Conservation (phyloP, 345 rosid genomes). For the Pistacia integerrima region DNA sequence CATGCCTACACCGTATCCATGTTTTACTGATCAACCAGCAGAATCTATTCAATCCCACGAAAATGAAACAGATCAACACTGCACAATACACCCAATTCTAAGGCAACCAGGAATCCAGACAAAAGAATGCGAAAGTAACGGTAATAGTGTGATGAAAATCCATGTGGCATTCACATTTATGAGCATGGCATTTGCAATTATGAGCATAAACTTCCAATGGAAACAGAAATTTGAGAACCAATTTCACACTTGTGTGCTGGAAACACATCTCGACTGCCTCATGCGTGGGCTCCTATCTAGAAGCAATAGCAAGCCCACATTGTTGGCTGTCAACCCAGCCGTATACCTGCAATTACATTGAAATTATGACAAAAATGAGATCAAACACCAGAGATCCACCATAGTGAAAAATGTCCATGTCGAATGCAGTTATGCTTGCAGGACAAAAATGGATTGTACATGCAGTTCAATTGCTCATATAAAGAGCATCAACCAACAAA, state of each 20-base stretch:
- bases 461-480: background rate
- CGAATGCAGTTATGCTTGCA: background rate
- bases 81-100: slow-evolving; percentile 34
- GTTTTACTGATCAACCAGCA: slow-evolving; percentile 27
- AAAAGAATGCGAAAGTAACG: slow-evolving; percentile 23
- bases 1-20: slow-evolving; percentile 27
- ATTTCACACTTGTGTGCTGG: slow-evolving; percentile 70
- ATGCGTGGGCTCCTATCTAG: slow-evolving; percentile 68
- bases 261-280: slow-evolving; percentile 78
- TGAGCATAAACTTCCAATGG: slow-evolving; percentile 19
- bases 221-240: slow-evolving; percentile 7
- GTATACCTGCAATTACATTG: slow-evolving; percentile 47
- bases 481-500: background rate
- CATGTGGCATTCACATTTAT: slow-evolving; percentile 26
- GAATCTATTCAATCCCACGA: slow-evolving; percentile 24
- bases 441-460: background rate
- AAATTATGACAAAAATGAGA: background rate
- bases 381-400: background rate
- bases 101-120: slow-evolving; percentile 23
- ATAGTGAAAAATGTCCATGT: background rate
- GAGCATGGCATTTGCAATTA: slow-evolving; percentile 19
- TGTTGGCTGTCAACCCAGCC: slow-evolving; percentile 64
- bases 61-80: slow-evolving; percentile 34
- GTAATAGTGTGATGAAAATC: slow-evolving; percentile 19
- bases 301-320: slow-evolving; percentile 79